Evolutionary conservation across 345 rosid genomes (phyloP), one percentile per base, ranked within the genome.

Genomic region (Murraya koenigii): DNA sequence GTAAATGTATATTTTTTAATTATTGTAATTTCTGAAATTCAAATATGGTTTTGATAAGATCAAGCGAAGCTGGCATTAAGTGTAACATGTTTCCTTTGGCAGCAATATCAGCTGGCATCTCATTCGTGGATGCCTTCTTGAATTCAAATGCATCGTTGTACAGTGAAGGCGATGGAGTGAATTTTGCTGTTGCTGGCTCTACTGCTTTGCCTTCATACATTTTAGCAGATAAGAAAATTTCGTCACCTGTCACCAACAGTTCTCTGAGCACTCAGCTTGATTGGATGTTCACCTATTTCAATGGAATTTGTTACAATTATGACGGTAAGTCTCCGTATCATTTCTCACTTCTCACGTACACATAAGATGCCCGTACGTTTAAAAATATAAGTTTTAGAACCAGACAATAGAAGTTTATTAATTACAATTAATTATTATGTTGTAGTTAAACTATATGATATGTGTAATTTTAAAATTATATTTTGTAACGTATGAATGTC

Each of bases 101-200:
- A 71, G 77, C 83, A 36, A 25, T 35, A 52, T 63, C 80, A 17
- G 77, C 74, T 23, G 80, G 77, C 15, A 23, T 86, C 28, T 85
- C 85, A 6, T 61, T 80, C 13, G 60, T 86, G 7, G 79, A 76
- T 36, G 77, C 87, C n/a, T 84, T 84, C 69, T 74, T 82, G 63
- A 75, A 82, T 56, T 38, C 64, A 10, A 72, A 75, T 38, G 55
- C 69, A 36, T 69, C 26, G 19, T 33, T 72, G 22, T 33, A 64
- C 22, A 63, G 69, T 23, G 71, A 39, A 41, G 66, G 33, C 7
- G 52, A 68, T 67, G 85, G 85, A 17, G 75, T 80, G 28, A 84
- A 86, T 82, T 84, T 86, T 38, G 85, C 80, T 0, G 87, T 86
- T 8, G 73, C 85, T 3, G 86, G 86, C 49, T 77, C 79, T 25